Evolutionary conservation across 257 asterid genomes (phyloP), one percentile per base, ranked within the genome.

Genomic region (Jacaranda mimosifolia): DNA sequence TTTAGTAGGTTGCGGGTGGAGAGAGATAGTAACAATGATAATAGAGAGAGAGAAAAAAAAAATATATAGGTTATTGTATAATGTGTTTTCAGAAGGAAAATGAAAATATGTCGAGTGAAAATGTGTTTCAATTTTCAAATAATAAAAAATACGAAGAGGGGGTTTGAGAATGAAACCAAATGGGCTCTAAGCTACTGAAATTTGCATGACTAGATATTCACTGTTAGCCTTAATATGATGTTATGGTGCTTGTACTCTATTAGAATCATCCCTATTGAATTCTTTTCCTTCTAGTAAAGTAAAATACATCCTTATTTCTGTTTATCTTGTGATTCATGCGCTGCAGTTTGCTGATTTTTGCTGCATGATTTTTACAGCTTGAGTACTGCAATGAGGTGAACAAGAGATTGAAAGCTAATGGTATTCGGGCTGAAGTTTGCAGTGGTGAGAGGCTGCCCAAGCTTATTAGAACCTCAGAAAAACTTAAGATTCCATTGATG

Each of bases 401-500:
- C 39, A 84, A 79, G 80, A 86, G 79, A 81, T 67, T 95, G 87
- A 91, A 90, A 84, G 84, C 70, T 9, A 60, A 73, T 15, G 97
- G 99, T 43, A 88, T 95, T 26, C 90, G 98, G 40, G 85, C 88
- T 9, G 97, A 95, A 81, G 83, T 91, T 42, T 84, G 93, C 93
- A 81, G 92, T 4, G 97, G 97, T 0, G 98, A 87, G 83, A 89
- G 99, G 38, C 86, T 95, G 72, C 87, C 97, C 0, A 95, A 95
- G 83, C 98, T 95, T 60, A 91, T 95, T 48, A 89, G 98, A 79
- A 93, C 83, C 52, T 88, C 97, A 3, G 98, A 93, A 83, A 95
- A 89, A 85, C 97, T 89, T 64, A 93, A 93, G 80, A 87, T 93
- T 69, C 97, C 99, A 45, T 77, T 95, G 85, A 95, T 93, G 98